These are phyloP conservation scores for Paraurostyla sp. DNA, from an alignment of 73 alveolate genomes.

Conservation along the genomic window DNA sequence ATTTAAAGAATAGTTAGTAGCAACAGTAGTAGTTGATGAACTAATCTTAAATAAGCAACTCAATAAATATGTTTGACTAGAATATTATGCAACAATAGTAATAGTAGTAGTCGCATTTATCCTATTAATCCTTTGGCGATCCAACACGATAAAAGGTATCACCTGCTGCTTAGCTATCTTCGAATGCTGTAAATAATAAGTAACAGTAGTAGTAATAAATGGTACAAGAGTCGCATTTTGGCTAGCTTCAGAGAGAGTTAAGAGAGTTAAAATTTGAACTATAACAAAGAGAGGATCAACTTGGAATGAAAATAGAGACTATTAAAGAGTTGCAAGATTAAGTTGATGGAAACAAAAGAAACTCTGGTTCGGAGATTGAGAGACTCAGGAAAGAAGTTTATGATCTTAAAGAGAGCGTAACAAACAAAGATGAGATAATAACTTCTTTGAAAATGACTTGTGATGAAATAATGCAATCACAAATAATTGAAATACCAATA, in stretches of 20 bases:
- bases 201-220: not conserved
- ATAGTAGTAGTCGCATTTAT: no score
- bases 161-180: not conserved
- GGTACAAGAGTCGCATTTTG: not conserved
- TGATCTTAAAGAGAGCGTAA: not conserved
- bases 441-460: not conserved
- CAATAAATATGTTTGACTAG: not conserved
- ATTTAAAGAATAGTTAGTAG: not conserved
- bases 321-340: not conserved
- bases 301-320: not conserved
- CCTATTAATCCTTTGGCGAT: not conserved
- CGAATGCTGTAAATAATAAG: not conserved
- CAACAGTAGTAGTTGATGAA: not conserved
- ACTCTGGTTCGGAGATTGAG: not conserved
- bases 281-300: not conserved
- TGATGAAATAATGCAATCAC: conserved; percentile 11
- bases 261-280: conserved; percentile 48
- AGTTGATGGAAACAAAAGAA: not conserved
- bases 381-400: not conserved
- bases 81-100: no score
- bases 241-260: not conserved
- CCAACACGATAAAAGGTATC: not conserved
- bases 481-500: conserved; percentile 32
- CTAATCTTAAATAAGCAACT: no score
- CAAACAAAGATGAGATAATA: not conserved